phyloP scores from a whole-genome alignment of 1,284 basidiomycete species.

The Rhodotorula sp. region DNA sequence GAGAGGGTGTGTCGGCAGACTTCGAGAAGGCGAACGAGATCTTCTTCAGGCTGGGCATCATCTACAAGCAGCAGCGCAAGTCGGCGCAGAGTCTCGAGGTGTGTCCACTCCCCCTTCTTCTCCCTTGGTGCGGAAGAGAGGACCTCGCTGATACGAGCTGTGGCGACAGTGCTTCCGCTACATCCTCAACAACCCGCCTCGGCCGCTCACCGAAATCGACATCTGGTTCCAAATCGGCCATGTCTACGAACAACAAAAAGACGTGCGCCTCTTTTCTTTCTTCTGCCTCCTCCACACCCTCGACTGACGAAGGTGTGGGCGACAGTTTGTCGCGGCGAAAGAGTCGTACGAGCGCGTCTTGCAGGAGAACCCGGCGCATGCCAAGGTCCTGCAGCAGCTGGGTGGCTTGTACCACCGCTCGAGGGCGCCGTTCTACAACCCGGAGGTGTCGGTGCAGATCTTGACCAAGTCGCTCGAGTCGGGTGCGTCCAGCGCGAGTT shows the following conservation, averaged over 20 bases:
- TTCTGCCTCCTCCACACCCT: too few species aligned
- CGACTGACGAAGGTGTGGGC: neutral
- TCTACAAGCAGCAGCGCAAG: constrained; percentile 98
- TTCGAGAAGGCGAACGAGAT: constrained; percentile 99
- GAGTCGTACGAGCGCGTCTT: constrained; percentile 98
- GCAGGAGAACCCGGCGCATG: constrained; percentile 86
- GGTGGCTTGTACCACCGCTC: constrained; percentile 98
- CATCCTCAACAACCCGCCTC: constrained; percentile 91
- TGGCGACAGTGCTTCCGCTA: constrained; percentile 75
- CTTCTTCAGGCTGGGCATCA: constrained; percentile 95
- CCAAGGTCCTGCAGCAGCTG: constrained; percentile 96
- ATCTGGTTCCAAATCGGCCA: constrained; percentile 99
- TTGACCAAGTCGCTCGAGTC: constrained; percentile 92
- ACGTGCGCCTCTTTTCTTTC: constrained; percentile 59
- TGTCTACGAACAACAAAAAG: constrained; percentile 94
- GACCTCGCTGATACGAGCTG: neutral
- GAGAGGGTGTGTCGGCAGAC: constrained; percentile 56
- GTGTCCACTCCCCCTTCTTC: constrained; percentile 39
- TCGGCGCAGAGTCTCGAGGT: constrained; percentile 74
- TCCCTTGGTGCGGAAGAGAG: constrained; percentile 28
- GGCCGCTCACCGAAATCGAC: constrained; percentile 91
- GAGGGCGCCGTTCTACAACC: constrained; percentile 88
- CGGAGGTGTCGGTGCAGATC: constrained; percentile 89
- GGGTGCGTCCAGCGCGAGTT: constrained; percentile 58
- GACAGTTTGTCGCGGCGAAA: constrained; percentile 83